Conservation (phyloP, 2,329 filamentous ascomycete species). For the Escovopsis sp. region DNA sequence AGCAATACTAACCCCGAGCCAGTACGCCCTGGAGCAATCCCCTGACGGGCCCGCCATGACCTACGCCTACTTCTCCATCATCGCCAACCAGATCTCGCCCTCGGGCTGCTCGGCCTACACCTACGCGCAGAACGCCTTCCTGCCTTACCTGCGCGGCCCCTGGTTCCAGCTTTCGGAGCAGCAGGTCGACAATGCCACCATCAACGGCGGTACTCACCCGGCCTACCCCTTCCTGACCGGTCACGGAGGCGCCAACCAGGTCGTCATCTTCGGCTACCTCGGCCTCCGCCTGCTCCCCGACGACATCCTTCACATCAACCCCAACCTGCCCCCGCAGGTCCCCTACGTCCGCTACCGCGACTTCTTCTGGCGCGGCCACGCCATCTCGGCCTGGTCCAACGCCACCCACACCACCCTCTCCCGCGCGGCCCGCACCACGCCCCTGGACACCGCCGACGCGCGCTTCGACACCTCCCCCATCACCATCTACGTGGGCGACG, state of each 20-base stretch:
- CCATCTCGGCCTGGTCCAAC: slow-evolving; percentile 11
- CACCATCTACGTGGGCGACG: slow-evolving; percentile 39
- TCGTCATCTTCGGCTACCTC: slow-evolving; percentile 51
- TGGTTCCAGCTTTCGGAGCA: slow-evolving; percentile 62
- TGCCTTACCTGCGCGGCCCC: slow-evolving; percentile 49
- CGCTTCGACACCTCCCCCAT: slow-evolving; percentile 40
- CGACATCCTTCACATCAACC: slow-evolving; percentile 42
- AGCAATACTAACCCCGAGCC: slow-evolving; percentile 19
- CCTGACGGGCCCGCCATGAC: slow-evolving; percentile 59
- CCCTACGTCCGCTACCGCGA: slow-evolving; percentile 26
- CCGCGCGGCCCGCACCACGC: slow-evolving; percentile 18
- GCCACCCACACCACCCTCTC: slow-evolving; percentile 12
- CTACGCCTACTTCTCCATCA: slow-evolving; percentile 53
- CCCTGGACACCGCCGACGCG: slow-evolving; percentile 36
- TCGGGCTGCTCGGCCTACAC: slow-evolving; percentile 56
- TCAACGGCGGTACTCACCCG: slow-evolving; percentile 33
- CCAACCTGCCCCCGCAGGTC: slow-evolving; percentile 43
- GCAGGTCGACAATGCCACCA: slow-evolving; percentile 45
- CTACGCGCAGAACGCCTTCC: slow-evolving; percentile 46
- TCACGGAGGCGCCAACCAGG: slow-evolving; percentile 54
- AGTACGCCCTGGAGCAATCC: slow-evolving; percentile 18
- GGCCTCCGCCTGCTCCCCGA: slow-evolving; percentile 47
- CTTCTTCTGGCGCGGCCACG: slow-evolving; percentile 17
- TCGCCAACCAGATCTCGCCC: slow-evolving; percentile 49
- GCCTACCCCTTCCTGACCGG: slow-evolving; percentile 60